Evolutionary conservation across 2,329 filamentous ascomycete genomes (phyloP).

Genomic region (Cordyceps tenuipes): DNA sequence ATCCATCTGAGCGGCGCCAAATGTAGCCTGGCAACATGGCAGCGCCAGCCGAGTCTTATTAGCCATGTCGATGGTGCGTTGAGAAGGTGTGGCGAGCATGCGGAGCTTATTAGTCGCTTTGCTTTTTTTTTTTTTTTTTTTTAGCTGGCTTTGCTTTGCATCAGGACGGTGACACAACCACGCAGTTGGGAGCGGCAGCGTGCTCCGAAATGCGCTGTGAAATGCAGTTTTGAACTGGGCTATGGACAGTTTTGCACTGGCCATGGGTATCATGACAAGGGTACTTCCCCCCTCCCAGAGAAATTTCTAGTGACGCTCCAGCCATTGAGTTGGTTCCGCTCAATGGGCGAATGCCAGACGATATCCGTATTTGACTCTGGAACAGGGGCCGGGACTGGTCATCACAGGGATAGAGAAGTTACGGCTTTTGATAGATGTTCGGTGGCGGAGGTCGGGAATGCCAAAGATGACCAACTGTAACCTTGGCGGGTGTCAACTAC

Average conservation of each 20-base stretch:
- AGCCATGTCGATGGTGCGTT: conserved; percentile 4
- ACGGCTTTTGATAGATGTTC: background rate
- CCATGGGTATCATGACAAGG: background rate
- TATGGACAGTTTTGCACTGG: background rate
- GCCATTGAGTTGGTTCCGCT: background rate
- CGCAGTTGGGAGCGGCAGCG: conserved; percentile 1
- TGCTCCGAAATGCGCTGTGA: background rate
- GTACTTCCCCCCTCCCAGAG: background rate
- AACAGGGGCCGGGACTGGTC: background rate
- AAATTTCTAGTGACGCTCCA: background rate
- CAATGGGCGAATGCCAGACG: background rate
- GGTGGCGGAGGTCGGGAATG: background rate
- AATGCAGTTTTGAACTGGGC: background rate
- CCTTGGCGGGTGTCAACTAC: background rate
- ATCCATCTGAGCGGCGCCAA: conserved; percentile 10
- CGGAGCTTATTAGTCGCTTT: conserved; percentile 1
- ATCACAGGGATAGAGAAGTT: background rate
- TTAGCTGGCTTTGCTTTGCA: conserved; percentile 3
- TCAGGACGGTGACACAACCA: conserved; percentile 1
- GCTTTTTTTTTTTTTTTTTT: background rate
- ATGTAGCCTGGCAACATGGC: background rate
- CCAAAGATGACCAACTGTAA: background rate
- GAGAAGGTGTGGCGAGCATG: conserved; percentile 7
- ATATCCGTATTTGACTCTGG: background rate
- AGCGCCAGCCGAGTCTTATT: conserved; percentile 8